These are phyloP conservation scores for Ogataea pini DNA, from an alignment of 805 yeast species.

Conservation along the genomic window DNA sequence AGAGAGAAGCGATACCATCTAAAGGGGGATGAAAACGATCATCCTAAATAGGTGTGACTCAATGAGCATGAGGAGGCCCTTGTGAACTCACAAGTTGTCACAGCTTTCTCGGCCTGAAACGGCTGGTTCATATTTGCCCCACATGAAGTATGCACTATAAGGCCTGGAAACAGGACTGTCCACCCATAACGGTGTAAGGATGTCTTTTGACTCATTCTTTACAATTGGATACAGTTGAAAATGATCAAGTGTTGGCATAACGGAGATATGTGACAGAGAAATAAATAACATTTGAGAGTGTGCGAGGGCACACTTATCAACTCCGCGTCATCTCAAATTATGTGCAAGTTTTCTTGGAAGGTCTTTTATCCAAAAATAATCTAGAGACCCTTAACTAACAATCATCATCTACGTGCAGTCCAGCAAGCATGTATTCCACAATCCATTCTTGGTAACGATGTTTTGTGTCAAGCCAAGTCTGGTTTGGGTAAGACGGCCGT, in stretches of 20 bases:
- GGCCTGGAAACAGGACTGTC: neutral
- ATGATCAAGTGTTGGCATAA: too few relatives aligned
- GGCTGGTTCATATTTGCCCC: neutral
- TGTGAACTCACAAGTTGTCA: too few relatives aligned
- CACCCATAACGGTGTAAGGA: neutral
- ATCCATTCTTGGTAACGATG: conserved; percentile 96
- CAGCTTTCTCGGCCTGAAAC: neutral
- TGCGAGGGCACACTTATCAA: too few relatives aligned
- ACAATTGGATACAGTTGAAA: neutral
- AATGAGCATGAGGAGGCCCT: too few relatives aligned
- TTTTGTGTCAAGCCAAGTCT: conserved; percentile 97
- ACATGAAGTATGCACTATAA: too few relatives aligned
- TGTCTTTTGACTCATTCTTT: neutral
- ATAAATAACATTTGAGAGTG: too few relatives aligned
- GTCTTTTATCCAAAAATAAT: too few relatives aligned
- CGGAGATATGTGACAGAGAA: too few relatives aligned
- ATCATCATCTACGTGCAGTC: conserved; percentile 45
- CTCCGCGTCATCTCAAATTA: neutral
- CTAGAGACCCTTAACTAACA: conserved; percentile 12
- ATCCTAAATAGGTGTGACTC: too few relatives aligned
- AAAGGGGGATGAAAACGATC: too few relatives aligned
- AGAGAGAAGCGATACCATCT: too few relatives aligned
- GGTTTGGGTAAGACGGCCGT: conserved; percentile 99
- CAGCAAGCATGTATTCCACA: conserved; percentile 99
- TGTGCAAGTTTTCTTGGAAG: conserved; percentile 4